Evolutionary conservation across 2,329 filamentous ascomycete genomes (phyloP).

Genomic region (Aaosphaeria pasadenensis): DNA sequence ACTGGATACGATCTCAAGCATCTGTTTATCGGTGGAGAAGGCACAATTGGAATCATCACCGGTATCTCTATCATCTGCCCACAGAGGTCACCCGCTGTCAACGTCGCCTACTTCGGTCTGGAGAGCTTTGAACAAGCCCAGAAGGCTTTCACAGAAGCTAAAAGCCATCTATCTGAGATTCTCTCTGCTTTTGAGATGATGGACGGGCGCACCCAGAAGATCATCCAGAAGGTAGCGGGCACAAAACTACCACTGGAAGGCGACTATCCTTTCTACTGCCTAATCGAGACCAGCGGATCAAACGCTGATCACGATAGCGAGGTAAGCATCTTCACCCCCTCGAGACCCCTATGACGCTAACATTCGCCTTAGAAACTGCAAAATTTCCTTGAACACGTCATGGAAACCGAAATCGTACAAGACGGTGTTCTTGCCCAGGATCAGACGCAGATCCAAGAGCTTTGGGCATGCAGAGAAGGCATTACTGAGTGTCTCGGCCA

Average conservation of each 20-base stretch:
- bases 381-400: constrained; percentile 84
- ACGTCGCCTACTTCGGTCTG: constrained; percentile 91
- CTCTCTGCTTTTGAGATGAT: constrained; percentile 97
- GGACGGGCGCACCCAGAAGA: constrained; percentile 77
- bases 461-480: constrained; percentile 93
- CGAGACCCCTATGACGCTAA: not conserved
- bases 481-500: constrained; percentile 87
- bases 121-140: constrained; percentile 89
- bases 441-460: constrained; percentile 78
- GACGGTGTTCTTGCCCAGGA: constrained; percentile 93
- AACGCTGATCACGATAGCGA: constrained; percentile 89
- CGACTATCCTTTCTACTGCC: constrained; percentile 89
- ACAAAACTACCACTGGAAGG: constrained; percentile 78
- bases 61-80: constrained; percentile 86
- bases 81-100: constrained; percentile 80
- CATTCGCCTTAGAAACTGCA: constrained; percentile 67
- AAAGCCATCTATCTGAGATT: constrained; percentile 87
- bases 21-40: constrained; percentile 92
- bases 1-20: constrained; percentile 98
- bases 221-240: constrained; percentile 60
- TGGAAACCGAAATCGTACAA: constrained; percentile 79
- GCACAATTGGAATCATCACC: constrained; percentile 92
- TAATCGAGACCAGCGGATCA: constrained; percentile 93
- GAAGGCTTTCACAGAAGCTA: constrained; percentile 81
- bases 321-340: constrained; percentile 14